Base-by-base conservation (phyloP, 257 asterid species). In the Nicotiana undulata region DNA sequence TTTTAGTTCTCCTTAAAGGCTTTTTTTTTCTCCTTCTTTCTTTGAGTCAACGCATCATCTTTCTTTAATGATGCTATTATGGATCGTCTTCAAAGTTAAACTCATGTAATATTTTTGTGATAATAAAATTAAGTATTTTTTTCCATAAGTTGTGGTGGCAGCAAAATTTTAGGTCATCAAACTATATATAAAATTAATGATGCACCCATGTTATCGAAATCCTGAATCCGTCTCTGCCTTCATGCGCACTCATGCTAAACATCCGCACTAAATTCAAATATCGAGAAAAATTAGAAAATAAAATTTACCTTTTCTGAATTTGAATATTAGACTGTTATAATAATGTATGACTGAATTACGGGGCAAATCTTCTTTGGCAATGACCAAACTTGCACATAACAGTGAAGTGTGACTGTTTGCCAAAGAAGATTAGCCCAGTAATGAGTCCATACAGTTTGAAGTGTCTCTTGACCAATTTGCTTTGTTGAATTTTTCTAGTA, bases 341-440 rank as follows among this genome's bases (percentile, higher is more conserved):
- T 65, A 65, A 17, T 64, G 79, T 75, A 75, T 28, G 64, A 49
- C 17, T 51, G 59, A 53, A 22, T 22, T 68, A 63, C 70, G 26
- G 49, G 37, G 6, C 37, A 32, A 32, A 32, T 32, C 83, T 55
- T 60, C 70, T 67, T 68, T 80, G 79, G 72, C 83, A 80, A 68
- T 31, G 28, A 58, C 10, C 83, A 67, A 70, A 55, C 56, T 67
- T 52, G 34, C 37, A 55, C 55, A 32, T 1, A 12, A 22, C 32
- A n/a, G n/a, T 52, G 26, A 53, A 7, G 51, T 22, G 31, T 29
- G 81, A 55, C 81, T 63, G 40, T 20, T 51, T 81, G 81, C 76
- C 81, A 60, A 63, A 13, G 61, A 75, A 55, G 72, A 80, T 80
- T 58, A 8, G 83, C 63, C 83, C 79, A 66, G 74, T 37, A 70